Evolutionary conservation across 345 rosid species (phyloP), one percentile per base, ranked within the genome.

Genomic region (Zanthoxylum bungeanum): DNA sequence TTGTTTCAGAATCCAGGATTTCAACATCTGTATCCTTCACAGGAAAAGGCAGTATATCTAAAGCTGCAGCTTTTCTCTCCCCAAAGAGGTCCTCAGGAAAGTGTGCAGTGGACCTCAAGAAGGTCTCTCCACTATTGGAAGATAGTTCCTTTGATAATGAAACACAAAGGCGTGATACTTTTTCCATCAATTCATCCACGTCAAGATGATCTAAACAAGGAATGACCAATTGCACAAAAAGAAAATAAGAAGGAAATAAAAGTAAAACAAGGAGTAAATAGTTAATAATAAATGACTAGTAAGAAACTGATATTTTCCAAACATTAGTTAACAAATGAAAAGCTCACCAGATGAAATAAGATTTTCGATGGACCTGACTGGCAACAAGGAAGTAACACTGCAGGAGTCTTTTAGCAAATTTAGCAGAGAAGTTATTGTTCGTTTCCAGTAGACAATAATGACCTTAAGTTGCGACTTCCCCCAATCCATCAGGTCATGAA

Each of bases 401-500:
- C 83, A 80, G 50, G 78, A 76, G 31, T 52, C 86, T 74, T 85
- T 85, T 44, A 92, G 77, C 69, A 82, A 62, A 75, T 76, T 84
- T 76, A 94, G 76, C 75, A 89, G 31, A 77, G 88, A 85, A 52
- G 68, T 80, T 64, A 90, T 75, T 56, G 97, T 82, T 70, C 89
- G 86, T 80, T 82, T 94, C 98, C 98, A 94, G 67, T 94, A 92
- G 19, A 88, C 88, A 76, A 85, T 66, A 49, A 94, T 75, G 57
- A 92, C 98, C 76, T 88, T 92, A 64, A 89, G 97, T 70, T 89
- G 85, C 37, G 98, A 94, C 77, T 85, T 89, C 65, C 95, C 98
- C 98, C 98, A 94, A 44, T 92, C 92, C 72, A 87, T 78, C 81
- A 94, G 84, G 83, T 90, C 93, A 83, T 85, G 87, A 77, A 94